phyloP scores from a whole-genome alignment of 441 rosid species.

The Syzygium malaccense region DNA sequence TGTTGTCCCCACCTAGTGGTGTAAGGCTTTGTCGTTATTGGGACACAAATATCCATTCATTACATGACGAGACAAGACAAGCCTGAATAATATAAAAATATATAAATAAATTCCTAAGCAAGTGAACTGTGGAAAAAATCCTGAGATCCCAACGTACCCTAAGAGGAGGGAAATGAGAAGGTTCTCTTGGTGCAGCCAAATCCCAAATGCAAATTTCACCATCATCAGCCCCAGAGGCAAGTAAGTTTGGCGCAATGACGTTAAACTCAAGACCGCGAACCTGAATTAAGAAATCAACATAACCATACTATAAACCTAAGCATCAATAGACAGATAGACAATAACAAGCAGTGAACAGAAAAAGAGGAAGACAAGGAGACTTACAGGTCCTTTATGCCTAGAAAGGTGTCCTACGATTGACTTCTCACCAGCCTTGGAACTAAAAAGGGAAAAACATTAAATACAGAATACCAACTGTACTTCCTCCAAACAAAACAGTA shows the following conservation, averaged over 20 bases:
- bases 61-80: background rate
- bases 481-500: constrained; percentile 4
- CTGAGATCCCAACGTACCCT: constrained; percentile 35
- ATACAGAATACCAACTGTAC: background rate
- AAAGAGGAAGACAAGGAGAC: constrained; percentile 21
- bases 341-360: background rate
- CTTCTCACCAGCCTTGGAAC: constrained; percentile 56
- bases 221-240: constrained; percentile 98
- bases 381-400: constrained; percentile 93
- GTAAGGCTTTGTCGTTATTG: background rate
- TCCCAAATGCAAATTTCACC: constrained; percentile 99
- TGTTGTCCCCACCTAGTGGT: background rate
- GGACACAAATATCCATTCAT: background rate
- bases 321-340: background rate
- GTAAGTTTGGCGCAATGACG: constrained; percentile 56
- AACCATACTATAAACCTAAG: constrained; percentile 4
- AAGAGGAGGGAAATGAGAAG: constrained; percentile 81
- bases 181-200: constrained; percentile 67
- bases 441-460: constrained; percentile 20
- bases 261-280: constrained; percentile 99
- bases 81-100: background rate
- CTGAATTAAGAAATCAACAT: constrained; percentile 27
- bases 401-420: constrained; percentile 70
- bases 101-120: background rate
- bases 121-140: background rate